phyloP scores from a whole-genome alignment of 768 basidiomycete genomes.

The Pleurotus citrinopileatus region DNA sequence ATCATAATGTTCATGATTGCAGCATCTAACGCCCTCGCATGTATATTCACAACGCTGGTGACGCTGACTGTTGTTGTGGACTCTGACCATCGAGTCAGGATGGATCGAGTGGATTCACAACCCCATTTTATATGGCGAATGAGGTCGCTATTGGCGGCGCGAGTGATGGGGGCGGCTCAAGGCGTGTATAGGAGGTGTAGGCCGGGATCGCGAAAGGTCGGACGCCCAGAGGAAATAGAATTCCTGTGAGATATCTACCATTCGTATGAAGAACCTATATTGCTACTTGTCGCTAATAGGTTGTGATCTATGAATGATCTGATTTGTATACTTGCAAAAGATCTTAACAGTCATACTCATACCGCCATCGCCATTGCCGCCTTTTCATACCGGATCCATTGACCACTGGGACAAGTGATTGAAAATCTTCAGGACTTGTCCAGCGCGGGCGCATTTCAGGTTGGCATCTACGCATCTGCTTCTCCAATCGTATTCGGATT shows the following conservation, averaged over 20 bases:
- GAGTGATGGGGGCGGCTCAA: neutral
- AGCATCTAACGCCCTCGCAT: constrained; percentile 69
- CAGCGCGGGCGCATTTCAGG: too few species aligned
- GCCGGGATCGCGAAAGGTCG: neutral
- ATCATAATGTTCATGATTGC: constrained; percentile 95
- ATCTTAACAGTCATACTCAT: too few species aligned
- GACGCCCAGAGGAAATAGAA: neutral
- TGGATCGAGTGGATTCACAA: constrained; percentile 54
- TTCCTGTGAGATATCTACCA: neutral
- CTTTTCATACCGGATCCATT: too few species aligned
- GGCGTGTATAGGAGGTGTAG: neutral
- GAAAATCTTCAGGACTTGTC: too few species aligned
- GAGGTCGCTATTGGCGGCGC: constrained; percentile 15
- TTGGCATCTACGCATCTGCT: too few species aligned
- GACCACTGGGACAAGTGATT: too few species aligned
- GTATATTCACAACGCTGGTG: constrained; percentile 60
- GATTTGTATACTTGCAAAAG: too few species aligned
- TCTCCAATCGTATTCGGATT: too few species aligned
- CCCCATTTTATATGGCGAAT: constrained; percentile 22
- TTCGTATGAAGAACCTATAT: too few species aligned
- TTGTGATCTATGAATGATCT: too few species aligned
- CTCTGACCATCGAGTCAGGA: constrained; percentile 59
- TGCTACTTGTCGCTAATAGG: too few species aligned
- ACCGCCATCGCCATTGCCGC: too few species aligned
- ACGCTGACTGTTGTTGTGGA: constrained; percentile 68